A percentile compares a stretch with the other conserved stretches of the same genome.
These are phyloP conservation scores for Dillenia turbinata DNA, from an alignment of 164 flowering plant species.

Conservation along the genomic window DNA sequence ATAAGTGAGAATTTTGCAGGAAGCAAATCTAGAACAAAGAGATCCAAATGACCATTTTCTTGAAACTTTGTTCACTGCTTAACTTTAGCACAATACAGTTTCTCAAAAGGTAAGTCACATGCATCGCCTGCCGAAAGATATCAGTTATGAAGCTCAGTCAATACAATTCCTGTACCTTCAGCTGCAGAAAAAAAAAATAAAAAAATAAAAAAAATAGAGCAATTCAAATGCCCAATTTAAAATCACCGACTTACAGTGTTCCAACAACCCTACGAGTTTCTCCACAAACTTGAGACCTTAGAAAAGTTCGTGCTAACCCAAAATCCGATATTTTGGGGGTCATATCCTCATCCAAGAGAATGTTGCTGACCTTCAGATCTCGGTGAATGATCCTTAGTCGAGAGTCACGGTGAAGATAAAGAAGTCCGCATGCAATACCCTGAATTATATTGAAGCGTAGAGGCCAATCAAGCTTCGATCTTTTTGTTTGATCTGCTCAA, in stretches of 20 bases:
- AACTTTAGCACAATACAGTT: too few relatives aligned
- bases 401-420: conserved; percentile 79
- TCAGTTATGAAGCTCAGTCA: too few relatives aligned
- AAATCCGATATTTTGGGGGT: conserved; percentile 84
- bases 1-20: too few relatives aligned
- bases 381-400: conserved; percentile 72
- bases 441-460: conserved; percentile 52
- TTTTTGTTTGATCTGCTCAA: conserved; percentile 33
- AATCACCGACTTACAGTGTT: conserved; percentile 41
- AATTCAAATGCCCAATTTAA: too few relatives aligned
- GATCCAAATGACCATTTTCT: neutral
- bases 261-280: conserved; percentile 60
- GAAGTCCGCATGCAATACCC: conserved; percentile 80
- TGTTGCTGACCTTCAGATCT: conserved; percentile 75
- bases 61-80: too few relatives aligned
- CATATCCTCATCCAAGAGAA: conserved; percentile 68
- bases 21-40: conserved; percentile 17
- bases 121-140: too few relatives aligned
- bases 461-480: conserved; percentile 49
- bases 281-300: conserved; percentile 40
- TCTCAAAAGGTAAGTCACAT: too few relatives aligned
- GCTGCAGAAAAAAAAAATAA: neutral
- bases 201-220: neutral
- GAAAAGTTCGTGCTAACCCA: conserved; percentile 76
- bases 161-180: too few relatives aligned